A percentile compares a stretch with the other conserved stretches of the same genome.
Conservation (phyloP, 2,329 filamentous ascomycete genomes). For the Verticillium klebahnii region DNA sequence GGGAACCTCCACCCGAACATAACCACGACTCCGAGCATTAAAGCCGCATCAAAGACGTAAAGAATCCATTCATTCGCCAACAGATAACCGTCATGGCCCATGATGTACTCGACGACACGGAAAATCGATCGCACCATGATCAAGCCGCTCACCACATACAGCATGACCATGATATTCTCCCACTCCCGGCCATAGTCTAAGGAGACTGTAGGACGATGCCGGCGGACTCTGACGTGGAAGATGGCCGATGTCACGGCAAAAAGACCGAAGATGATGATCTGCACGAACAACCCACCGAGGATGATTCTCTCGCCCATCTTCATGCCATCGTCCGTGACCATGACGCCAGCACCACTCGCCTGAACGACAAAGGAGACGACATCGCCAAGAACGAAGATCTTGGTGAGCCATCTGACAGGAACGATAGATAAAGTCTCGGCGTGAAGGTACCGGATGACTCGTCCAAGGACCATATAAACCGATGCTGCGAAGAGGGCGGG, state of each 20-base stretch:
- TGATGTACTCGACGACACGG: slow-evolving; percentile 53
- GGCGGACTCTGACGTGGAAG: slow-evolving; percentile 35
- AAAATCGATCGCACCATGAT: slow-evolving; percentile 53
- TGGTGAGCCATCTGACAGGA: slow-evolving; percentile 39
- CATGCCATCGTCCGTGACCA: slow-evolving; percentile 12
- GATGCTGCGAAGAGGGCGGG: slow-evolving; percentile 44
- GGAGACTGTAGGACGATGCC: slow-evolving; percentile 1
- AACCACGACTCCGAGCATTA: slow-evolving; percentile 49
- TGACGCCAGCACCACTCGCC: slow-evolving; percentile 35
- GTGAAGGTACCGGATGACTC: slow-evolving; percentile 33
- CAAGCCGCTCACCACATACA: slow-evolving; percentile 46
- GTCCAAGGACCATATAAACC: slow-evolving; percentile 45
- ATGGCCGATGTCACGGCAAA: slow-evolving; percentile 44
- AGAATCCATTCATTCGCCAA: slow-evolving; percentile 55
- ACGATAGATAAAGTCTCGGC: slow-evolving; percentile 28
- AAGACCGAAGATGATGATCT: slow-evolving; percentile 52
- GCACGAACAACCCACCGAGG: slow-evolving; percentile 51
- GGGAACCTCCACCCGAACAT: slow-evolving; percentile 28
- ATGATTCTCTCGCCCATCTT: slow-evolving; percentile 45
- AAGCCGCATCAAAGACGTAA: slow-evolving; percentile 48
- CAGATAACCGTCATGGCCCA: slow-evolving; percentile 34
- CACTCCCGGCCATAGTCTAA: slow-evolving; percentile 17
- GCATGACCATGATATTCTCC: slow-evolving; percentile 34
- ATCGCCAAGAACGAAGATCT: slow-evolving; percentile 51
- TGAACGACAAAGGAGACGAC: slow-evolving; percentile 48